Percentiles rank a stretch among this genome's conserved stretches.
These are phyloP conservation scores for Gossypium davidsonii DNA, from an alignment of 441 rosid genomes.

Conservation along the genomic window DNA sequence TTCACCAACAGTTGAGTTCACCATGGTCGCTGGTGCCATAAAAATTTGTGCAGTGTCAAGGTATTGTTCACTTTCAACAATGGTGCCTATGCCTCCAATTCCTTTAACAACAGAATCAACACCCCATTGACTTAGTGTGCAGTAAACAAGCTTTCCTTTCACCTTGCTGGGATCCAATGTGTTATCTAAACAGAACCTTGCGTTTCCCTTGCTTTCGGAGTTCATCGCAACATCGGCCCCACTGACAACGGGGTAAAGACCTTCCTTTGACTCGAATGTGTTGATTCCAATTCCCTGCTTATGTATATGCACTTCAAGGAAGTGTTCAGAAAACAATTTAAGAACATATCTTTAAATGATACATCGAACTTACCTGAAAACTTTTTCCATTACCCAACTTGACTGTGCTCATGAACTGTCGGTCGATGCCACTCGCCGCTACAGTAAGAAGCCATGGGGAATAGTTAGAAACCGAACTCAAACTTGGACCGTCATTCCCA, in stretches of 20 bases:
- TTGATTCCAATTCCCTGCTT: constrained; percentile 63
- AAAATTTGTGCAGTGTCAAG: constrained; percentile 70
- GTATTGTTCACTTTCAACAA: constrained; percentile 39
- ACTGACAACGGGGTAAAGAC: constrained; percentile 51
- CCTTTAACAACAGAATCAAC: constrained; percentile 57
- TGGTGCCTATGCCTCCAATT: constrained; percentile 57
- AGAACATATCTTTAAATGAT: not conserved
- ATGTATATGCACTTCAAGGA: not conserved
- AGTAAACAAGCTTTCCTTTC: constrained; percentile 61
- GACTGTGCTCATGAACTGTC: constrained; percentile 44
- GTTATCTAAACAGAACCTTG: constrained; percentile 52
- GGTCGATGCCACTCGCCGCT: constrained; percentile 52
- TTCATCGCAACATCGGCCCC: constrained; percentile 54
- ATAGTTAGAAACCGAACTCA: constrained; percentile 36
- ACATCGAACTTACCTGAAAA: constrained; percentile 32
- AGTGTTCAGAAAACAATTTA: not conserved
- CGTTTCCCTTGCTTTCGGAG: constrained; percentile 28
- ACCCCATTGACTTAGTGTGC: constrained; percentile 43
- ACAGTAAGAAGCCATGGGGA: constrained; percentile 67
- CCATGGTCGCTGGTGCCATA: constrained; percentile 74
- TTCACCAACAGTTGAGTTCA: constrained; percentile 42
- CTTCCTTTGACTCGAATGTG: constrained; percentile 46
- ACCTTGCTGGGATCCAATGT: constrained; percentile 62
- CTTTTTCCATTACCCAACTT: constrained; percentile 47
- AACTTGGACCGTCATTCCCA: constrained; percentile 49